These are phyloP conservation scores for Chamaecrista fasciculata DNA, from an alignment of 306 rosid genomes.

Conservation along the genomic window DNA sequence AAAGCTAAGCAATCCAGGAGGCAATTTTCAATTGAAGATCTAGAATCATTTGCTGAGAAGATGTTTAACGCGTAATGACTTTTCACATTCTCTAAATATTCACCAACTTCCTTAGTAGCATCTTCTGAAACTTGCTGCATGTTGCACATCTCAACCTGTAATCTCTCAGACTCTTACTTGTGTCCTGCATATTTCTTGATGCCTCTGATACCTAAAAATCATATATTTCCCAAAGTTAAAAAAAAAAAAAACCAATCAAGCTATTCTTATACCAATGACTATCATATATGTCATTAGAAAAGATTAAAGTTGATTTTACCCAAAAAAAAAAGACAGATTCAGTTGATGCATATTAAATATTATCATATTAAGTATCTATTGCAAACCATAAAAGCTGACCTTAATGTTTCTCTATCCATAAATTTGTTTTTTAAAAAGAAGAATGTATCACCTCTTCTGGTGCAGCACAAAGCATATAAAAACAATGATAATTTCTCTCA, in stretches of 20 bases:
- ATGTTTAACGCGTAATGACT: slow-evolving; percentile 48
- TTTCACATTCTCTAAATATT: slow-evolving; percentile 47
- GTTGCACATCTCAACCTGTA: slow-evolving; percentile 54
- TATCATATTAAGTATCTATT: background rate
- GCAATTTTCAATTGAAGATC: slow-evolving; percentile 45
- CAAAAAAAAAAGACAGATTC: background rate
- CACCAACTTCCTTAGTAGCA: slow-evolving; percentile 50
- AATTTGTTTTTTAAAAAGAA: slow-evolving; percentile 1
- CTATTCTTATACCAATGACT: background rate
- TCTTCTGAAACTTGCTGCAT: slow-evolving; percentile 60
- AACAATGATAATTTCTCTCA: slow-evolving; percentile 97
- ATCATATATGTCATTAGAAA: no score
- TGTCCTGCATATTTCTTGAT: slow-evolving; percentile 53
- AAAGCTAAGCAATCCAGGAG: slow-evolving; percentile 65
- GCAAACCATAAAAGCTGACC: background rate
- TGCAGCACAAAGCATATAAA: slow-evolving; percentile 97
- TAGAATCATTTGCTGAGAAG: slow-evolving; percentile 44
- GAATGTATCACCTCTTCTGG: slow-evolving; percentile 63
- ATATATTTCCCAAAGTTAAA: slow-evolving; percentile 22
- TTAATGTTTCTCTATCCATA: slow-evolving; percentile 1
- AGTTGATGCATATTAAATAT: no score
- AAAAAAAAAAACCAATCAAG: no score
- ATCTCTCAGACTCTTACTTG: slow-evolving; percentile 42
- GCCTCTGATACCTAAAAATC: slow-evolving; percentile 72
- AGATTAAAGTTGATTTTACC: background rate